Evolutionary conservation across 2,329 filamentous ascomycete species (phyloP).

Genomic region (Hortaea sp.): DNA sequence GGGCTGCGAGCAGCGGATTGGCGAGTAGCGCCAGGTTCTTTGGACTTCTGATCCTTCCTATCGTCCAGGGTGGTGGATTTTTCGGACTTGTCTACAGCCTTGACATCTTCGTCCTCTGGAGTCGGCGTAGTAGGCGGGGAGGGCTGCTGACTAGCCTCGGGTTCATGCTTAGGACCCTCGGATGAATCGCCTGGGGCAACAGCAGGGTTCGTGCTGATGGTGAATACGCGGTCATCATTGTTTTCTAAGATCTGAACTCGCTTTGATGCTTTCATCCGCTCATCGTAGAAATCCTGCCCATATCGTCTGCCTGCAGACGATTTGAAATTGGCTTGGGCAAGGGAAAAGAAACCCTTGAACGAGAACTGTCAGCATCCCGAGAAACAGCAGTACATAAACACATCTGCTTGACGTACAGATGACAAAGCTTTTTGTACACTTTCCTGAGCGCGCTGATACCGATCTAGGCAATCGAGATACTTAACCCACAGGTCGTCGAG

Average conservation of each 20-base stretch:
- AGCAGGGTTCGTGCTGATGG: neutral
- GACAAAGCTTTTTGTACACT: constrained; percentile 46
- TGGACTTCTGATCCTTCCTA: neutral
- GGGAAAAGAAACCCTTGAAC: constrained; percentile 35
- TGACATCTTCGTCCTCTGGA: constrained; percentile 19
- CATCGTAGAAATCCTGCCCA: constrained; percentile 62
- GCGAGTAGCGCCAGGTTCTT: neutral
- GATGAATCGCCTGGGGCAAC: neutral
- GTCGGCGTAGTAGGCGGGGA: constrained; percentile 32
- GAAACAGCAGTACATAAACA: neutral
- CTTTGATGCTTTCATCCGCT: constrained; percentile 56
- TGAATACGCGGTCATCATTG: neutral
- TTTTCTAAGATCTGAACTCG: constrained; percentile 31
- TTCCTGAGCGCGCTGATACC: constrained; percentile 52
- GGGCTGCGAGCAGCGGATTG: constrained; percentile 38
- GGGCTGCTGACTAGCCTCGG: constrained; percentile 10
- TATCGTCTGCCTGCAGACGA: constrained; percentile 49
- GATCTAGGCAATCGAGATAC: constrained; percentile 57
- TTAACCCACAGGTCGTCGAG: constrained; percentile 56
- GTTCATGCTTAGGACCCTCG: neutral
- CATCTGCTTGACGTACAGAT: constrained; percentile 31
- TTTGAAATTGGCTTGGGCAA: constrained; percentile 68
- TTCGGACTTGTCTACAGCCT: neutral
- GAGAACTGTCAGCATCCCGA: neutral
- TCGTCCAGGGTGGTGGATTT: neutral